Conservation (phyloP, 192 early-diverging fungal species). For the Coemansia reversa region DNA sequence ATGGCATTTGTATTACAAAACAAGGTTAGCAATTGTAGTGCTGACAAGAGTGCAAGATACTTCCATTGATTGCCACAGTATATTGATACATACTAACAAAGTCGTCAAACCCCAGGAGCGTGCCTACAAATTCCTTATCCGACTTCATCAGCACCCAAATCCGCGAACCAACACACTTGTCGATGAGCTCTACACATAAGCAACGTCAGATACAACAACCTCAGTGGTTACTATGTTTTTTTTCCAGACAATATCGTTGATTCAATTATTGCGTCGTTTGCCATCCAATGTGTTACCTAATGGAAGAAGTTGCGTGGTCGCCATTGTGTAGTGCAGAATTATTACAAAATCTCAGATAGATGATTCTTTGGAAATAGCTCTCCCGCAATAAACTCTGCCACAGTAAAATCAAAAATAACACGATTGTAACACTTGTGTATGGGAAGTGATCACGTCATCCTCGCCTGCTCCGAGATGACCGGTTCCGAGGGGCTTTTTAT, state of each 20-base stretch:
- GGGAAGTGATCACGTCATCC: constrained; percentile 9
- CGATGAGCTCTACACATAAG: constrained; percentile 79
- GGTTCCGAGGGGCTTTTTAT: background rate
- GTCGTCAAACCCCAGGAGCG: constrained; percentile 96
- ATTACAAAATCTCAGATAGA: background rate
- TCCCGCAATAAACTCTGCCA: background rate
- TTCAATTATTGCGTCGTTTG: no score
- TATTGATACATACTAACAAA: constrained; percentile 75
- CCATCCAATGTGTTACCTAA: constrained; percentile 28
- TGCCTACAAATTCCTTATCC: constrained; percentile 96
- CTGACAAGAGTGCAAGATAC: background rate
- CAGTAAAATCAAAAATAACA: background rate
- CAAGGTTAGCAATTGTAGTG: background rate
- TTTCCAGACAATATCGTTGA: background rate
- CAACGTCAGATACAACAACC: background rate
- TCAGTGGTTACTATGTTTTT: no score
- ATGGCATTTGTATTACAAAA: background rate
- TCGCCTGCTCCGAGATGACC: no score
- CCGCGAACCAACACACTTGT: constrained; percentile 95
- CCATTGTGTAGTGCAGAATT: constrained; percentile 14
- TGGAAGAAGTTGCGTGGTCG: constrained; percentile 55
- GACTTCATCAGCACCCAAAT: constrained; percentile 99
- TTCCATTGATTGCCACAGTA: constrained; percentile 2
- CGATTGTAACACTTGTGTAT: constrained; percentile 14
- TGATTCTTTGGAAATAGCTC: background rate